A percentile compares a stretch with the other conserved stretches of the same genome.
Evolutionary conservation across 2,329 filamentous ascomycete species (phyloP).

Genomic region (Penicillium brevicompactum): DNA sequence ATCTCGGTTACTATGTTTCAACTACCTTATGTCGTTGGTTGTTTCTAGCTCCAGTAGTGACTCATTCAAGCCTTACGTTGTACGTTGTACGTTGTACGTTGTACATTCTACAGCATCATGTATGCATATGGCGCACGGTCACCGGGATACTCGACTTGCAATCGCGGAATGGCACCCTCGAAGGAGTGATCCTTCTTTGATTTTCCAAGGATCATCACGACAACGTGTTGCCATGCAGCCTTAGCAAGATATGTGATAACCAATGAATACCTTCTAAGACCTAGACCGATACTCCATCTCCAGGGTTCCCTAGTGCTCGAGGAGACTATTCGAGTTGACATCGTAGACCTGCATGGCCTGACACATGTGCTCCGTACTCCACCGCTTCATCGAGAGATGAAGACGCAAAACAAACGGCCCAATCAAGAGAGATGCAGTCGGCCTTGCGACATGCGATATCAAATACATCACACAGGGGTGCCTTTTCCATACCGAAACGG

Average conservation of each 20-base stretch:
- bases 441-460: constrained; percentile 5
- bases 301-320: not conserved
- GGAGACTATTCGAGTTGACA: not conserved
- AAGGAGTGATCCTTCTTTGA: not conserved
- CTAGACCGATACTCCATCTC: not conserved
- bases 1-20: not conserved
- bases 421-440: constrained; percentile 2
- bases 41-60: too few species aligned
- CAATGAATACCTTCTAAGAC: not conserved
- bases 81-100: not conserved
- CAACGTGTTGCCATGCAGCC: not conserved
- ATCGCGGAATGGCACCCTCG: not conserved
- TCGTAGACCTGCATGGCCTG: not conserved
- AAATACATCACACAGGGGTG: not conserved
- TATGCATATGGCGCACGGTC: not conserved
- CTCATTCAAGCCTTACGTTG: not conserved
- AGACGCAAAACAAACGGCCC: not conserved
- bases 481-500: constrained; percentile 8
- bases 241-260: not conserved
- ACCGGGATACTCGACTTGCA: not conserved
- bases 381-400: not conserved
- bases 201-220: not conserved
- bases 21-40: not conserved
- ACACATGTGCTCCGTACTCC: not conserved
- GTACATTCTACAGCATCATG: not conserved